Percentiles rank a stretch among this genome's conserved stretches.
These are phyloP conservation scores for Crithidia thermophila DNA, from an alignment of 208 protist species.

Conservation along the genomic window DNA sequence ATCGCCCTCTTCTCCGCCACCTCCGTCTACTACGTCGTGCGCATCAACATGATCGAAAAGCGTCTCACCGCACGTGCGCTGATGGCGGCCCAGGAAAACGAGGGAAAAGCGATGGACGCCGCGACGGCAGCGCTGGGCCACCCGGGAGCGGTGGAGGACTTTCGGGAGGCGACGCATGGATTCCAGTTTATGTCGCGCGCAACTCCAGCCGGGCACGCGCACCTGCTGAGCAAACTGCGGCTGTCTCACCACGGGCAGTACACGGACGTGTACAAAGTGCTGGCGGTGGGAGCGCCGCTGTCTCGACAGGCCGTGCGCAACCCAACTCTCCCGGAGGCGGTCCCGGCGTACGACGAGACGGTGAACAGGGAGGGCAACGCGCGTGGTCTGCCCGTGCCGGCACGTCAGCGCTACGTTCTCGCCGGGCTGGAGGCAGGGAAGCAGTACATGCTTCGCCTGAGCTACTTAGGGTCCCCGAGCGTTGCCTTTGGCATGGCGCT, in stretches of 20 bases:
- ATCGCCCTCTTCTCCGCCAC: conserved; percentile 6
- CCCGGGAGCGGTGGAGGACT: too few relatives aligned
- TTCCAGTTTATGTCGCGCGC: not conserved
- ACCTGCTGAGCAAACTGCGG: not conserved
- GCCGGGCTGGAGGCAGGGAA: conserved; percentile 8
- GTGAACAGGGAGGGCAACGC: not conserved
- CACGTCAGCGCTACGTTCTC: conserved; percentile 42
- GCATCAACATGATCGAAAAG: conserved; percentile 21
- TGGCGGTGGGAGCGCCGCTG: not conserved
- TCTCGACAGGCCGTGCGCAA: conserved; percentile 28
- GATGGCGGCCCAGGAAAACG: not conserved
- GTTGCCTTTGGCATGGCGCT: conserved; percentile 46
- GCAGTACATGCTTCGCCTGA: conserved; percentile 44
- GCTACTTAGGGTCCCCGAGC: conserved; percentile 44
- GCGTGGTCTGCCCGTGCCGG: conserved; percentile 4
- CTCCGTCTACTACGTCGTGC: conserved; percentile 31
- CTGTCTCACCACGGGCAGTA: not conserved
- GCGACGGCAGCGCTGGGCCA: too few relatives aligned
- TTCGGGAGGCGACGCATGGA: too few relatives aligned
- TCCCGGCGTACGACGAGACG: conserved; percentile 13
- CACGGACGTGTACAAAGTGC: conserved; percentile 5
- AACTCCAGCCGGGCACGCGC: conserved; percentile 3
- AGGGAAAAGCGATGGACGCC: not conserved
- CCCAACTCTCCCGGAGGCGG: conserved; percentile 16
- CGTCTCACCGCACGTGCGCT: not conserved